Base-by-base conservation (phyloP, 108 stramenopile genomes). In the Cyclotella baltica region DNA sequence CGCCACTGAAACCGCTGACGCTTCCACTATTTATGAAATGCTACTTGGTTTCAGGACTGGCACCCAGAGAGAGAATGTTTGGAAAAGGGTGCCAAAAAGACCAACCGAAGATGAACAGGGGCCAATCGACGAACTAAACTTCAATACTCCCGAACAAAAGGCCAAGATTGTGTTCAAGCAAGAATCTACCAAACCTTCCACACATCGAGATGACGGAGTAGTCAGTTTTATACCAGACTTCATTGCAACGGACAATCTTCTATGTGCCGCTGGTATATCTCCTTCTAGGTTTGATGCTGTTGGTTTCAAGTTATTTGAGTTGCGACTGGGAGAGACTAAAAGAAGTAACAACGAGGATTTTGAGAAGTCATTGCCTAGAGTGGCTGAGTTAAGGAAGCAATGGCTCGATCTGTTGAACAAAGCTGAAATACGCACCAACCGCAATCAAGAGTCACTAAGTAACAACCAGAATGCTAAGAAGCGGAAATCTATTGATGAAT, bases 11-110 rank as follows among this genome's bases (percentile, higher is more conserved):
- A 51, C 59, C 3, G 20, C 34, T 29, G 47, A 72, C 5, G 40
- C 25, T 30, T 4, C 55, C 13, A 59, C 71, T 29, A n/a, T 72
- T 33, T 72, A 59, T 72, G 58, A 72, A 40, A 72, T 72, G 71
- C 57, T 72, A 19, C 56, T 59, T 19, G 25, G 34, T n/a, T 72
- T 52, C 35, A 29, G 36, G 28, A 72, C 71, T 8, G 71, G 71
- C 28, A 72, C 71, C 29, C 71, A 72, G 22, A 35, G 56, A 6
- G 23, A 61, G 30, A 72, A 72, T 31, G 22, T 22, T 29, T 70
- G 69, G 69, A 35, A 56, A 20, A 22, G 69, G n/a, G 15, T 11
- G 0, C 25, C 25, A n/a, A 55, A 55, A 31, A 50, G 52, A 11
- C 69, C 69, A 20, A 56, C 30, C 20, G 69, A 38, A 1, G 57